Evolutionary conservation across 495 filamentous ascomycete species (phyloP), one percentile per base, ranked within the genome.

Genomic region (Tuber calosporum): DNA sequence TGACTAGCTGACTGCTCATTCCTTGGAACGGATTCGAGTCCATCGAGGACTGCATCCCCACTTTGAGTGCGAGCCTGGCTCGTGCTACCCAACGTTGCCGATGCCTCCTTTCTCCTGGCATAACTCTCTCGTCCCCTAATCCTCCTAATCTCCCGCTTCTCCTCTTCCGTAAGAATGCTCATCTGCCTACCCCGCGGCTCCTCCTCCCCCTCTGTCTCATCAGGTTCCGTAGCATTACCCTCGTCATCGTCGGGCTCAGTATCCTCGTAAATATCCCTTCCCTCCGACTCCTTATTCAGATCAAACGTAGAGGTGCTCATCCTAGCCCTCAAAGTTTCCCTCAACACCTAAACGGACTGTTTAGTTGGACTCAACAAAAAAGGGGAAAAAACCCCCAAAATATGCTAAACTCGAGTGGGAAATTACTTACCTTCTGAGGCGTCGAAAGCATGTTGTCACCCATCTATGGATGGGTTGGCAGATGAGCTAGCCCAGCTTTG

Each of bases 101-200:
- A 77, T 11, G 67, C 68, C 68, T 78, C 74, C 69, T 73, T 80
- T 73, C 78, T 72, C 72, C 72, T 75, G 15, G 76, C 75, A 73
- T 73, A 80, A 36, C 75, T 76, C 71, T 74, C 78, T 30, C 78
- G 72, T 37, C 74, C 78, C 39, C 77, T 79, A 67, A 71, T 79
- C 30, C 73, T 77, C 71, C 72, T 68, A 58, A 75, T 69, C 53
- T 80, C 79, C 62, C 72, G 67, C 37, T 36, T 34, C 20, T 71
- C 67, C 69, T 68, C 72, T 20, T 70, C 72, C 40, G 67, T 73
- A 38, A 68, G 67, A 73, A 74, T 71, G 36, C 67, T 37, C 39
- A 48, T 34, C 34, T 58, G 68, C 20, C 38, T 72, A 22, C 68
- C 40, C 36, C 78, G 72, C 38, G 67, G 68, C 67, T 72, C 69